Evolutionary conservation across 441 rosid species (phyloP).

Genomic region (Cnidoscolus chayamansa): DNA sequence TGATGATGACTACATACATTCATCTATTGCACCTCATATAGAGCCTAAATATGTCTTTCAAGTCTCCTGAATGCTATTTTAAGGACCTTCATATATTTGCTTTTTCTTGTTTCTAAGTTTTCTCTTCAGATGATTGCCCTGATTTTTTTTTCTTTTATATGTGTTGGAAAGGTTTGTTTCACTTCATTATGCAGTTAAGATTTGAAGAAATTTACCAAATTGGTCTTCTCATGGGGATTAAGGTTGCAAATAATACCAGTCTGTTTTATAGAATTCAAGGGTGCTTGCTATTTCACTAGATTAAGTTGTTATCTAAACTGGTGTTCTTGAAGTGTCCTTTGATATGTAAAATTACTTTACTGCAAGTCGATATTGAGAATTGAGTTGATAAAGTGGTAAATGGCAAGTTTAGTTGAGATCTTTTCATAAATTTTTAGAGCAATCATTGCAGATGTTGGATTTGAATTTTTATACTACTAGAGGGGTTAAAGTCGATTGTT

Average conservation of each 20-base stretch:
- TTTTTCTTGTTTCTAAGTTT: neutral
- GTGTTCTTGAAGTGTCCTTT: neutral
- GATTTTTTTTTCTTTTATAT: neutral
- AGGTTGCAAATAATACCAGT: too few species aligned
- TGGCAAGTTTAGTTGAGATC: neutral
- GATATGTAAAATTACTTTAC: neutral
- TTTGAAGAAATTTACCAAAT: neutral
- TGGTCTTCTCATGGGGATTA: neutral
- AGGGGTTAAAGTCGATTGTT: neutral
- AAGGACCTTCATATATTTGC: neutral
- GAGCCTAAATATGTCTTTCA: neutral
- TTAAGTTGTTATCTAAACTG: neutral
- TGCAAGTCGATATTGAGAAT: neutral
- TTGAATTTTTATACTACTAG: neutral
- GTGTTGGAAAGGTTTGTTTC: neutral
- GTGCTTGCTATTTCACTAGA: neutral
- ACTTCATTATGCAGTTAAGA: neutral
- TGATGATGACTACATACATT: neutral
- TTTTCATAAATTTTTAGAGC: neutral
- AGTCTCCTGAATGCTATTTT: neutral
- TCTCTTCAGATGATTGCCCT: neutral
- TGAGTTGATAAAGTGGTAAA: neutral
- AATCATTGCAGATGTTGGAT: neutral
- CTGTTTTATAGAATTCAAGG: neutral
- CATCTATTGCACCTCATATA: neutral